These are phyloP conservation scores for Linaria vulgaris DNA, from an alignment of 257 asterid genomes.

Conservation along the genomic window DNA sequence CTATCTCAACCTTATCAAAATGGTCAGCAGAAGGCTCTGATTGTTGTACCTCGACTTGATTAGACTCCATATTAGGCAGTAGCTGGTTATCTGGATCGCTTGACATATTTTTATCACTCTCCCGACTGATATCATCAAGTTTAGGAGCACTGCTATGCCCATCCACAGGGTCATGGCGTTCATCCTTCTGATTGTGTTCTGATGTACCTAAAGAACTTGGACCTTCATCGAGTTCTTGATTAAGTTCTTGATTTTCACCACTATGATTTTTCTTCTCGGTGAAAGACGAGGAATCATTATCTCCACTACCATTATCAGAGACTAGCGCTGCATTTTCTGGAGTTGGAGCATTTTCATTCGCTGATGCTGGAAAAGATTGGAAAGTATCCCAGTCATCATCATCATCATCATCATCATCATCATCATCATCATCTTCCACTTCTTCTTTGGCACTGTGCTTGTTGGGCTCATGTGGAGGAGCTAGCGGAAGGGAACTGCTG, in stretches of 20 bases:
- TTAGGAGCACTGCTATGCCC: slow-evolving; percentile 21
- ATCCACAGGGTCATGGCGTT: slow-evolving; percentile 29
- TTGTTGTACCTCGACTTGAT: too few relatives aligned
- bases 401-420: slow-evolving; percentile 53
- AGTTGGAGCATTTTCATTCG: slow-evolving; percentile 46
- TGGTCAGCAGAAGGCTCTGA: too few relatives aligned
- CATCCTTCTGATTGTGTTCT: slow-evolving; percentile 27
- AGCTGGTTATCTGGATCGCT: slow-evolving; percentile 20
- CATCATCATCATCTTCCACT: slow-evolving; percentile 35
- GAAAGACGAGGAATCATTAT: slow-evolving; percentile 32
- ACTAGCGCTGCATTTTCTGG: slow-evolving; percentile 33
- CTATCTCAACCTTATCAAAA: too few relatives aligned
- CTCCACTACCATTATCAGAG: slow-evolving; percentile 28
- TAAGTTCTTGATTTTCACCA: slow-evolving; percentile 29
- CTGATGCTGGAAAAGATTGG: slow-evolving; percentile 89
- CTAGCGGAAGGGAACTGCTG: slow-evolving; percentile 37
- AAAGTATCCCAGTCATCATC: slow-evolving; percentile 98
- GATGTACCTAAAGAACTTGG: slow-evolving; percentile 25
- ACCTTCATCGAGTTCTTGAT: slow-evolving; percentile 31
- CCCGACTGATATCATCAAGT: slow-evolving; percentile 17
- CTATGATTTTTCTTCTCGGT: slow-evolving; percentile 28
- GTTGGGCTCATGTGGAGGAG: slow-evolving; percentile 39
- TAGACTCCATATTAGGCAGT: background rate
- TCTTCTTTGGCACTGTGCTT: slow-evolving; percentile 42
- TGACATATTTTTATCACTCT: slow-evolving; percentile 21